These are phyloP conservation scores for Alternaria ethzedia DNA, from an alignment of 2,329 filamentous ascomycete species.

Conservation along the genomic window DNA sequence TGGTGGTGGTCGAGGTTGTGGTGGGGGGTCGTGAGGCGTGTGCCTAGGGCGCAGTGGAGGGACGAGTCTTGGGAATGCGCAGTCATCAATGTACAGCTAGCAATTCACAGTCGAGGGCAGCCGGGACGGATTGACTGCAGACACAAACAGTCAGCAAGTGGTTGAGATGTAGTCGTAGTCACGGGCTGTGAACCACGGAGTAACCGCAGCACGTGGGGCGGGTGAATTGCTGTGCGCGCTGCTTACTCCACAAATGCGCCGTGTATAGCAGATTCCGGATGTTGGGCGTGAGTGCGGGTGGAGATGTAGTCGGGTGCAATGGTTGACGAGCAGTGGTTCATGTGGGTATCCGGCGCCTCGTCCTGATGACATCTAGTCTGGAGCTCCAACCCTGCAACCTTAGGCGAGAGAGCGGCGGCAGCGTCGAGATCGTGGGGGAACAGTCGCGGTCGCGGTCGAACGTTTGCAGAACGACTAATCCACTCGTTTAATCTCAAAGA, in stretches of 20 bases:
- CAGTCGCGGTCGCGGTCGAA: neutral
- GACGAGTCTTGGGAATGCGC: constrained; percentile 12
- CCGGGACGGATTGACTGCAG: constrained; percentile 12
- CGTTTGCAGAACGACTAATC: neutral
- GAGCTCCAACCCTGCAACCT: constrained; percentile 30
- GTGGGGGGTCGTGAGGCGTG: constrained; percentile 19
- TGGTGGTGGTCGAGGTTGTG: constrained; percentile 1
- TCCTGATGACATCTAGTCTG: constrained; percentile 23
- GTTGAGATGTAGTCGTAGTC: constrained; percentile 6
- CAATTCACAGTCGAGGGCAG: constrained; percentile 17
- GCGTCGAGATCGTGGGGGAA: neutral
- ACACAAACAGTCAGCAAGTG: constrained; percentile 20
- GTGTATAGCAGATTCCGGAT: neutral
- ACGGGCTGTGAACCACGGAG: constrained; percentile 10
- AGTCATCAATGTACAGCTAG: constrained; percentile 35
- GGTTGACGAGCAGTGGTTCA: constrained; percentile 20
- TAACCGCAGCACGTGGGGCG: constrained; percentile 10
- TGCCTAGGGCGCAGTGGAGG: constrained; percentile 23
- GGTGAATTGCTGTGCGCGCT: constrained; percentile 3
- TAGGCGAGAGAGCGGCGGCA: constrained; percentile 18
- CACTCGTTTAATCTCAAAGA: neutral
- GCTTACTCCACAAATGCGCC: constrained; percentile 17
- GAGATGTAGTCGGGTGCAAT: constrained; percentile 10
- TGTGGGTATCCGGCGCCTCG: constrained; percentile 41
- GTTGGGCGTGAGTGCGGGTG: constrained; percentile 9